These are phyloP conservation scores for Heliosperma pusillum DNA, from an alignment of 148 eudicot species.

Conservation along the genomic window DNA sequence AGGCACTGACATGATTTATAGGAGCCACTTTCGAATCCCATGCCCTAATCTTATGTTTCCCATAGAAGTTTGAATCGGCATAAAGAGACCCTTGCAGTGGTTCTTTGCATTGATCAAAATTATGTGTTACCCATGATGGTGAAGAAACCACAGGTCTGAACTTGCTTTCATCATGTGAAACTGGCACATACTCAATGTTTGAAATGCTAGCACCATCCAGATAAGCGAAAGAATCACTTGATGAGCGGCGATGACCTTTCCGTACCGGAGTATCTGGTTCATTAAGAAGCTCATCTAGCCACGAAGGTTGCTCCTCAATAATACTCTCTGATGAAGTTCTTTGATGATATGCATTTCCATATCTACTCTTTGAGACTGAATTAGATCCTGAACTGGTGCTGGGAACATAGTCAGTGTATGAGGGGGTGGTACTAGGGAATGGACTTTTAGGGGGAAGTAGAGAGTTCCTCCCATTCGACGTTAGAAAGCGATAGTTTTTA, in stretches of 20 bases:
- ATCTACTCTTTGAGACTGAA: constrained; percentile 47
- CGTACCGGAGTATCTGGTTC: constrained; percentile 92
- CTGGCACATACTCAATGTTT: constrained; percentile 43
- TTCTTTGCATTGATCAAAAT: constrained; percentile 51
- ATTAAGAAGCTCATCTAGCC: constrained; percentile 92
- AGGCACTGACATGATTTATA: constrained; percentile 33
- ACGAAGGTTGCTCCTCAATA: constrained; percentile 89
- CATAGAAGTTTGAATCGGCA: constrained; percentile 36
- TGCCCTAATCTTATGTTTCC: constrained; percentile 46
- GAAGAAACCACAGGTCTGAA: constrained; percentile 39
- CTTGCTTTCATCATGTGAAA: constrained; percentile 45
- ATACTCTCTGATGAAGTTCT: constrained; percentile 92
- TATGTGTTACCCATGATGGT: constrained; percentile 69
- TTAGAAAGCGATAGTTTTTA: constrained; percentile 45
- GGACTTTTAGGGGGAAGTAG: constrained; percentile 95
- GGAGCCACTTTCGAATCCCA: constrained; percentile 45
- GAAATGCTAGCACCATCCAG: constrained; percentile 52
- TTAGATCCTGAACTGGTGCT: constrained; percentile 44
- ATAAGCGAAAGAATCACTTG: constrained; percentile 97
- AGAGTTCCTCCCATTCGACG: constrained; percentile 62
- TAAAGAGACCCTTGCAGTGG: constrained; percentile 38
- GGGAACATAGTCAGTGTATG: constrained; percentile 64
- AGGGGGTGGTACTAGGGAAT: constrained; percentile 59
- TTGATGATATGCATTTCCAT: constrained; percentile 63
- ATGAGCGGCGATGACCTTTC: constrained; percentile 92